A percentile compares a stretch with the other conserved stretches of the same genome.
Conservation (phyloP, 257 asterid species). For the Agastache rugosa region DNA sequence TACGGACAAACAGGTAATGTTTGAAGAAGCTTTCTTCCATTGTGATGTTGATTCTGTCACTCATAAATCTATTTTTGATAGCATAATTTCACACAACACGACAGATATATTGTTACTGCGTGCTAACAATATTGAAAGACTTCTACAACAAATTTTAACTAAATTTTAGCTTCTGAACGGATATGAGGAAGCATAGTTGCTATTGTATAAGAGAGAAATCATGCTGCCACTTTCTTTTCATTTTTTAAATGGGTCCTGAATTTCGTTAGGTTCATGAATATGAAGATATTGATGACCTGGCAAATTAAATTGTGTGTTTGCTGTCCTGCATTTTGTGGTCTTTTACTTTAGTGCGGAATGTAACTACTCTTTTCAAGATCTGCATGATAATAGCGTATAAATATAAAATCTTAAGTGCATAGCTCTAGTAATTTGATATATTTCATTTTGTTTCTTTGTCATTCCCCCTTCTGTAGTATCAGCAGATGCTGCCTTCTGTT, state of each 20-base stretch:
- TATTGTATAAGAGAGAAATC: neutral
- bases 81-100: constrained; percentile 18
- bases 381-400: constrained; percentile 9
- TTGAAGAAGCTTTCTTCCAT: constrained; percentile 12
- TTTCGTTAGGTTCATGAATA: constrained; percentile 12
- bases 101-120: constrained; percentile 16
- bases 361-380: neutral
- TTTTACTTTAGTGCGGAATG: neutral
- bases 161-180: constrained; percentile 6
- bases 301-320: constrained; percentile 11
- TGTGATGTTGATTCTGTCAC: constrained; percentile 7
- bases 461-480: neutral
- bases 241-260: neutral
- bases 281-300: neutral
- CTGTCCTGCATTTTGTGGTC: constrained; percentile 19
- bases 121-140: neutral
- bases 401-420: neutral
- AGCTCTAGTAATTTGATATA: neutral
- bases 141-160: neutral
- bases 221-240: neutral
- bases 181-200: constrained; percentile 11
- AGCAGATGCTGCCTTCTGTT: constrained; percentile 10
- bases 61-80: constrained; percentile 10
- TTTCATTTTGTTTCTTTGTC: constrained; percentile 11
- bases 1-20: constrained; percentile 54